Evolutionary conservation across 2,329 filamentous ascomycete species (phyloP), one percentile per base, ranked within the genome.

Genomic region (Stagonosporopsis cucurbitacearum): DNA sequence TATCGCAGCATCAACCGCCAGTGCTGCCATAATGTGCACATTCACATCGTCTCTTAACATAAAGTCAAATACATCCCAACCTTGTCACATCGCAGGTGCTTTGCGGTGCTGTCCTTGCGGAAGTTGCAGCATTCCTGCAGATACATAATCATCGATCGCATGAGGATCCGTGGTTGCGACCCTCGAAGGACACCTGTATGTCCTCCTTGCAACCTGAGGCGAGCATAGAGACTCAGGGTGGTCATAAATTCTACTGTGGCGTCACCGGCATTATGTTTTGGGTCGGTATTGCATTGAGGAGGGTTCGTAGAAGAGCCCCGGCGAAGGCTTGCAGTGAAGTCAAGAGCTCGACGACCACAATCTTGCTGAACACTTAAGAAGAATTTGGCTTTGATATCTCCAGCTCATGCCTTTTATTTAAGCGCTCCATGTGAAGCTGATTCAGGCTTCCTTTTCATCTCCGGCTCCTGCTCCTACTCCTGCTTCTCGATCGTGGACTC

Each of bases 401-500:
- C 30, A n/a, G 13, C 30, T 32, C 30, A 15, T 32, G 17, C 35
- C 4, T 2, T 20, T 15, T 20, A 4, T 4, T 3, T 5, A 11
- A 11, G 19, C 12, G 12, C 9, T 20, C 5, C 20, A n/a, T 12
- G 20, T 20, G 1, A n/a, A 32, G 12, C 30, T 37, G 17, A 12
- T 4, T 37, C 6, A 8, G 6, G 3, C 4, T 37, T 20, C 20
- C 12, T 20, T 20, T 37, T 17, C 54, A 68, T 49, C 63, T 65
- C 9, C 62, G 63, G 25, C 65, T 63, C 48, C 78, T 70, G 57
- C 78, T 81, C 50, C 77, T 67, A 55, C 78, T 81, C 45, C 77
- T 67, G 55, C 78, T 81, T 46, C 77, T 67, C 0, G 63, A 62
- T 23, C 71, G 71, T 63, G 84, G 84, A 67, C 84, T 86, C 65